These are phyloP conservation scores for Backusella psychrophila DNA, from an alignment of 192 early-diverging fungal species.

Conservation along the genomic window DNA sequence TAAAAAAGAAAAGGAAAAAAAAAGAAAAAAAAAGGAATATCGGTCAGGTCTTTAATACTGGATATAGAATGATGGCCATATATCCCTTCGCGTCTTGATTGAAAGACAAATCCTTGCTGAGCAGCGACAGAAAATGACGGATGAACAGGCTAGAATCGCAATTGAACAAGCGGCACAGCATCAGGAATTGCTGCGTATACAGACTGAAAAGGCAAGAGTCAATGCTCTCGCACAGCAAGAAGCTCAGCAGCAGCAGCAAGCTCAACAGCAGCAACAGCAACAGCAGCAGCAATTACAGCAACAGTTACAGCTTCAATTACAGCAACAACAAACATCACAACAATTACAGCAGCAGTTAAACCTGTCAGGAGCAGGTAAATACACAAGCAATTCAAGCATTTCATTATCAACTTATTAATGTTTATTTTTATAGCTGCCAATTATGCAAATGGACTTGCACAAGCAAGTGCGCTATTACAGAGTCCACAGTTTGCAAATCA, in stretches of 20 bases:
- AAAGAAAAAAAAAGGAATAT: too few relatives aligned
- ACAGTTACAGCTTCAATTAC: not conserved
- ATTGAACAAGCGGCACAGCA: slow-evolving; percentile 28
- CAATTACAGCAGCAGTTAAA: not conserved
- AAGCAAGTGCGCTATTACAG: slow-evolving; percentile 28
- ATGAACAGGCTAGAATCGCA: slow-evolving; percentile 20
- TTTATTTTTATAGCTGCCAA: not conserved
- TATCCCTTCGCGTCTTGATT: slow-evolving; percentile 4
- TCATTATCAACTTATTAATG: not conserved
- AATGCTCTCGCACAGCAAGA: slow-evolving; percentile 10
- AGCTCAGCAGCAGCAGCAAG: not conserved
- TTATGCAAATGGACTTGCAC: slow-evolving; percentile 25
- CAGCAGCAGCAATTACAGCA: not conserved
- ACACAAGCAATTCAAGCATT: not conserved
- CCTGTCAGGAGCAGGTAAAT: slow-evolving; percentile 1
- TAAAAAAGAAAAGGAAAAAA: not conserved
- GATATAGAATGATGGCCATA: not conserved
- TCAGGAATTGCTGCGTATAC: slow-evolving; percentile 14
- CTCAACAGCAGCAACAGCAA: not conserved
- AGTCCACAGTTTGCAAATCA: slow-evolving; percentile 25
- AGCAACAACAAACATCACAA: not conserved
- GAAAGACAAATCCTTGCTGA: slow-evolving; percentile 24
- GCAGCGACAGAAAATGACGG: slow-evolving; percentile 27
- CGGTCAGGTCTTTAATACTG: not conserved
- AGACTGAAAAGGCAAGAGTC: slow-evolving; percentile 24